Conservation (phyloP, 2,329 filamentous ascomycete species). For the Colletotrichum euphorbiae region DNA sequence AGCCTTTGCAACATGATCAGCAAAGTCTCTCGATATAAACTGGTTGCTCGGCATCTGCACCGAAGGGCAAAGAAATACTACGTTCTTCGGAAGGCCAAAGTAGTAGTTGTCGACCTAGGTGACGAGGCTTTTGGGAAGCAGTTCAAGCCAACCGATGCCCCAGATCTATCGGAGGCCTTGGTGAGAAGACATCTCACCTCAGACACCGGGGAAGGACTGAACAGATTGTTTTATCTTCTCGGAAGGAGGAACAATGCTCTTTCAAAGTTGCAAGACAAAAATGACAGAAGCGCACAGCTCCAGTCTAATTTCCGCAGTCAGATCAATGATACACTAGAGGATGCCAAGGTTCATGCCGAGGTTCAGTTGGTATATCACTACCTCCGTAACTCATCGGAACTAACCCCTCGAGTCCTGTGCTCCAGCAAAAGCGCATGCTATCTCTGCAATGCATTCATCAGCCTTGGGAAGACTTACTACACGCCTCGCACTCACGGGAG, state of each 20-base stretch:
- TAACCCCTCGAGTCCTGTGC: slow-evolving; percentile 56
- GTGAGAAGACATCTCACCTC: no score
- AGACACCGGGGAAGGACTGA: no score
- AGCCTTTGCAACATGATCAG: neutral
- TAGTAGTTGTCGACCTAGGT: neutral
- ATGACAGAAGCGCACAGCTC: neutral
- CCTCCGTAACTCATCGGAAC: slow-evolving; percentile 45
- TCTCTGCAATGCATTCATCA: slow-evolving; percentile 61
- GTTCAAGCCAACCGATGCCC: no score
- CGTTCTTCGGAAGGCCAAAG: neutral
- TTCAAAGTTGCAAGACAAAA: neutral
- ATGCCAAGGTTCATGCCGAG: slow-evolving; percentile 61
- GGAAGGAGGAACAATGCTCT: neutral
- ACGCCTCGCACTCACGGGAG: slow-evolving; percentile 56
- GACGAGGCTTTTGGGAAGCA: no score
- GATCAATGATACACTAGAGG: slow-evolving; percentile 26
- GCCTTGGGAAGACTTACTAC: slow-evolving; percentile 53
- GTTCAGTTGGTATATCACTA: slow-evolving; percentile 61
- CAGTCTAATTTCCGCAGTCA: neutral
- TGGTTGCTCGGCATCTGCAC: neutral
- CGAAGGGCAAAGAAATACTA: neutral
- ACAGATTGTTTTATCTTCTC: no score
- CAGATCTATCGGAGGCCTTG: no score
- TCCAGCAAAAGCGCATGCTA: slow-evolving; percentile 64
- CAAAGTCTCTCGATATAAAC: neutral